phyloP scores from a whole-genome alignment of 345 rosid species.

The Arabidopsis arenosa region DNA sequence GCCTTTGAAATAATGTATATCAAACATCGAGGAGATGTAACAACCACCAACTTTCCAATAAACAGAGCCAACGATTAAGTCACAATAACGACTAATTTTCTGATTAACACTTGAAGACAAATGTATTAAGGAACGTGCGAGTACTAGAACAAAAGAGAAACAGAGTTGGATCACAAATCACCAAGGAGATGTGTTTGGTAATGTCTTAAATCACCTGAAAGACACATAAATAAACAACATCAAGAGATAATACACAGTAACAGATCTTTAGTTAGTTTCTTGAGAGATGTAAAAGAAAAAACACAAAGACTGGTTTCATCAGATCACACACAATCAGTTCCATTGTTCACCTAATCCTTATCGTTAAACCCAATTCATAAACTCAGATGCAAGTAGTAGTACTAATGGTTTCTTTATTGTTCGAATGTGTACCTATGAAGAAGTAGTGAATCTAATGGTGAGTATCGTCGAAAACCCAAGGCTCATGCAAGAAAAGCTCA shows the following conservation, averaged over 20 bases:
- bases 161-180: slow-evolving; percentile 25
- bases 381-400: not conserved
- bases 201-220: slow-evolving; percentile 37
- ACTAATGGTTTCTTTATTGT: not conserved
- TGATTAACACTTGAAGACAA: not conserved
- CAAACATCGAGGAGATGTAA: not conserved
- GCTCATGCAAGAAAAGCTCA: slow-evolving; percentile 84
- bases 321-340: slow-evolving; percentile 8
- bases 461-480: slow-evolving; percentile 79
- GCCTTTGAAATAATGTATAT: not conserved
- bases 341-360: not conserved
- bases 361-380: not conserved
- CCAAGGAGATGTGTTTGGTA: not conserved
- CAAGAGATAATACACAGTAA: slow-evolving; percentile 8
- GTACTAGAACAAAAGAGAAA: slow-evolving; percentile 14
- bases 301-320: slow-evolving; percentile 1
- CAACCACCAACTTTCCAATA: not conserved
- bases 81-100: not conserved
- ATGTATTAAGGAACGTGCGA: no score
- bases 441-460: slow-evolving; percentile 47
- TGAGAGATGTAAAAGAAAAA: not conserved
- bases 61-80: not conserved
- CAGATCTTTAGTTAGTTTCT: not conserved
- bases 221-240: slow-evolving; percentile 18
- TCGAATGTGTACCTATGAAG: slow-evolving; percentile 24